These are phyloP conservation scores for Populus hybrid DNA, from an alignment of 441 rosid genomes.

Conservation along the genomic window DNA sequence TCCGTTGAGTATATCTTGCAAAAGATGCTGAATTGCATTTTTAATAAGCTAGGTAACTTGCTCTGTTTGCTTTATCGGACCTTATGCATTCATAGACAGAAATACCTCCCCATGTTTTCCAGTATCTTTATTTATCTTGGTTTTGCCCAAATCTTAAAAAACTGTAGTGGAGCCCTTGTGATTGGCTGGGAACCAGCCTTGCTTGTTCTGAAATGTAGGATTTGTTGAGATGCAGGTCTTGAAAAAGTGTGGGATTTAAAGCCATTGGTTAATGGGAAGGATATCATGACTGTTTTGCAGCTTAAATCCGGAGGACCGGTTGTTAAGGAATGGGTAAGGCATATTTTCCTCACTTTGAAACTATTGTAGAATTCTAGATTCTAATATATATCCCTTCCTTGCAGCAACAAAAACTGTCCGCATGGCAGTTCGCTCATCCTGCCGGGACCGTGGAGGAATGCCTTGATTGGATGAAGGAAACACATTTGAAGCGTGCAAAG, in stretches of 20 bases:
- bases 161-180: not conserved
- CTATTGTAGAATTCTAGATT: not conserved
- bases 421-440: constrained; percentile 88
- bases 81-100: not conserved
- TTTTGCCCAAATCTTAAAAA: not conserved
- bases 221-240: constrained; percentile 49
- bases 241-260: constrained; percentile 75
- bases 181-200: too few species aligned
- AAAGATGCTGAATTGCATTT: not conserved
- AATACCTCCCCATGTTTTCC: not conserved
- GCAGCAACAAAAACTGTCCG: constrained; percentile 75
- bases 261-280: constrained; percentile 83
- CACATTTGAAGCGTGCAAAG: constrained; percentile 55
- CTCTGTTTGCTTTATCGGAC: not conserved
- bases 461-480: constrained; percentile 82
- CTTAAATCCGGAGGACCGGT: constrained; percentile 76
- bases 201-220: too few species aligned
- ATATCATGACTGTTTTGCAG: constrained; percentile 68
- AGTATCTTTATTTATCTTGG: not conserved
- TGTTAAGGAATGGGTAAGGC: constrained; percentile 82
- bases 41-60: not conserved
- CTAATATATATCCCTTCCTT: constrained; percentile 15
- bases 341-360: not conserved
- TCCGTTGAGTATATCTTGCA: not conserved
- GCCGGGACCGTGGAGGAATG: constrained; percentile 73